A percentile compares a stretch with the other conserved stretches of the same genome.
These are phyloP conservation scores for Pistacia atlantica DNA, from an alignment of 345 rosid genomes.

Conservation along the genomic window DNA sequence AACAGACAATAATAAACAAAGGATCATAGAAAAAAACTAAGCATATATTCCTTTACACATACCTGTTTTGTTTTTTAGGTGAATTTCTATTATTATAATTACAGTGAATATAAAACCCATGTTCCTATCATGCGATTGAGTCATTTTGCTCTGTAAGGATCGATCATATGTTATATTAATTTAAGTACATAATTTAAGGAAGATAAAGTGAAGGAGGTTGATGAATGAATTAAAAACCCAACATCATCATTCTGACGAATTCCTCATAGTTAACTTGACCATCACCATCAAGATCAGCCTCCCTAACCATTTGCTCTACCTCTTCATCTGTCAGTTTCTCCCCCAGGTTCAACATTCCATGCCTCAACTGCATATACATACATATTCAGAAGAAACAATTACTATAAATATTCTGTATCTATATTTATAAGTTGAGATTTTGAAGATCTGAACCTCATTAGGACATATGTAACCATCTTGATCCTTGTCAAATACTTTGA, in stretches of 20 bases:
- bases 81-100: no score
- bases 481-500: constrained; percentile 71
- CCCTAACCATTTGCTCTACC: constrained; percentile 50
- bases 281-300: constrained; percentile 67
- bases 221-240: constrained; percentile 26
- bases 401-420: neutral
- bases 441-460: constrained; percentile 44
- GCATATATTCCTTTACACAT: no score
- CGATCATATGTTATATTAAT: no score
- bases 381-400: neutral
- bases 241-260: constrained; percentile 72
- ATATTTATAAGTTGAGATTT: neutral
- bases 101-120: no score
- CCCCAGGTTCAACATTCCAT: constrained; percentile 54
- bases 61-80: no score
- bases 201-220: no score
- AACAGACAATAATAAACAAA: no score
- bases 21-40: no score
- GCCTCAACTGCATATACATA: constrained; percentile 47
- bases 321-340: constrained; percentile 59
- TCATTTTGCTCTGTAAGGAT: no score
- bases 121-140: no score
- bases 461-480: constrained; percentile 71
- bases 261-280: constrained; percentile 66
- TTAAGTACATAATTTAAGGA: no score